Percentiles rank a stretch among this genome's conserved stretches.
phyloP scores from a whole-genome alignment of 805 yeast species.

The Ogataea angusta region DNA sequence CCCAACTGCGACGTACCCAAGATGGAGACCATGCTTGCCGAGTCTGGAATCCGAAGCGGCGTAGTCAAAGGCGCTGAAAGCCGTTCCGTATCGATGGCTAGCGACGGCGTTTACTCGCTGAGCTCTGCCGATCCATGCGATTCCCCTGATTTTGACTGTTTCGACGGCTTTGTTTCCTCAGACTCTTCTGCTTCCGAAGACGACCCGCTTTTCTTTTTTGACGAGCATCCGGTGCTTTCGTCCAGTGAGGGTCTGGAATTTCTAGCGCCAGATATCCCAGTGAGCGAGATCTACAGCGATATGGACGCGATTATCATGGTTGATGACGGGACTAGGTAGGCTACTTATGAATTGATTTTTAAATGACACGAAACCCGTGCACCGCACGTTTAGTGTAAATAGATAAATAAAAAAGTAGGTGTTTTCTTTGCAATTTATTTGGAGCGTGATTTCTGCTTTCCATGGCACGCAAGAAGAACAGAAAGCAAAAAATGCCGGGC shows the following conservation, averaged over 20 bases:
- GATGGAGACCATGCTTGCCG: slow-evolving; percentile 54
- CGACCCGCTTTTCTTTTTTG: slow-evolving; percentile 5
- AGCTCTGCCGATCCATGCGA: slow-evolving; percentile 1
- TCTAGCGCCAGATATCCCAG: slow-evolving; percentile 9
- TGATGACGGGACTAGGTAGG: slow-evolving; percentile 6
- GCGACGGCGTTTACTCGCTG: background rate
- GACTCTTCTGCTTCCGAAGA: slow-evolving; percentile 15
- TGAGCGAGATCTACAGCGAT: slow-evolving; percentile 11
- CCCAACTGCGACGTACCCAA: slow-evolving; percentile 64
- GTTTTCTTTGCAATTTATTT: slow-evolving; percentile 6
- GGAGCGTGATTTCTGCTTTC: background rate
- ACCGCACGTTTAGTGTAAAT: background rate
- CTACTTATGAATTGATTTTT: background rate
- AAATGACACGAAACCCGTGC: slow-evolving; percentile 1
- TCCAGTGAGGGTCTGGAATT: slow-evolving; percentile 15
- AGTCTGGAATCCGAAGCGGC: slow-evolving; percentile 58
- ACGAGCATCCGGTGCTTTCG: slow-evolving; percentile 17
- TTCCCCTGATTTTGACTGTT: background rate
- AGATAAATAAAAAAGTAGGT: slow-evolving; percentile 6
- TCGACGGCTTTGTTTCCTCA: slow-evolving; percentile 14
- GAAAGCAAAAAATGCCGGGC: background rate
- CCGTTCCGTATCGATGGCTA: background rate
- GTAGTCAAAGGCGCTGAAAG: slow-evolving; percentile 33
- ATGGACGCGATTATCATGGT: slow-evolving; percentile 8
- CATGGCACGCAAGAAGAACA: slow-evolving; percentile 9